Evolutionary conservation across 495 filamentous ascomycete species (phyloP).

Genomic region (Melanomma pulvis-pyrius): DNA sequence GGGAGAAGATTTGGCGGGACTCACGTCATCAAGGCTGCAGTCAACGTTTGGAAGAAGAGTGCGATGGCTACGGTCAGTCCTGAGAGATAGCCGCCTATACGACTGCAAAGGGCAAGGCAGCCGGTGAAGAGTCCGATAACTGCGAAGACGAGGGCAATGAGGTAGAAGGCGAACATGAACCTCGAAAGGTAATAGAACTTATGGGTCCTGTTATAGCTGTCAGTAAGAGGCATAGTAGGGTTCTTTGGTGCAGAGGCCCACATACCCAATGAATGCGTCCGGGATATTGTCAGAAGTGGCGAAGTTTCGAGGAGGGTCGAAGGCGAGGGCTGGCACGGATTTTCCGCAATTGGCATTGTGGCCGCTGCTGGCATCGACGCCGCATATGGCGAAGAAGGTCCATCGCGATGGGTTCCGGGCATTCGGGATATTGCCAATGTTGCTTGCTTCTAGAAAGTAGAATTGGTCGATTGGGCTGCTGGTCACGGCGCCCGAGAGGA

Average conservation of each 20-base stretch:
- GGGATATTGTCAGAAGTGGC: conserved; percentile 60
- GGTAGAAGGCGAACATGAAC: conserved; percentile 72
- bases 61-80: conserved; percentile 58
- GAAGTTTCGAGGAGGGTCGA: conserved; percentile 69
- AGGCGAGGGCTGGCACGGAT: conserved; percentile 61
- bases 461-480: conserved; percentile 67
- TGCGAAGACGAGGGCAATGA: conserved; percentile 70
- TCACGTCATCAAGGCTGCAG: conserved; percentile 72
- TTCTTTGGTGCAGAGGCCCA: background rate
- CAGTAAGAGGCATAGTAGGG: background rate
- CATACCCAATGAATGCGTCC: conserved; percentile 57
- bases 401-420: conserved; percentile 71
- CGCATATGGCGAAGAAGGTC: conserved; percentile 84
- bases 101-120: conserved; percentile 62
- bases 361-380: conserved; percentile 51
- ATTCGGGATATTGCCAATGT: conserved; percentile 63
- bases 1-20: conserved; percentile 40
- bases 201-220: conserved; percentile 47
- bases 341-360: conserved; percentile 58
- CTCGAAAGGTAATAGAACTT: conserved; percentile 67
- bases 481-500: conserved; percentile 68
- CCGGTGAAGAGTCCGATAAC: conserved; percentile 62
- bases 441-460: conserved; percentile 81
- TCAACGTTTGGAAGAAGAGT: conserved; percentile 64
- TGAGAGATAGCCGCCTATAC: conserved; percentile 63